Evolutionary conservation across 2,329 filamentous ascomycete genomes (phyloP).

Genomic region (Diaporthe eres): DNA sequence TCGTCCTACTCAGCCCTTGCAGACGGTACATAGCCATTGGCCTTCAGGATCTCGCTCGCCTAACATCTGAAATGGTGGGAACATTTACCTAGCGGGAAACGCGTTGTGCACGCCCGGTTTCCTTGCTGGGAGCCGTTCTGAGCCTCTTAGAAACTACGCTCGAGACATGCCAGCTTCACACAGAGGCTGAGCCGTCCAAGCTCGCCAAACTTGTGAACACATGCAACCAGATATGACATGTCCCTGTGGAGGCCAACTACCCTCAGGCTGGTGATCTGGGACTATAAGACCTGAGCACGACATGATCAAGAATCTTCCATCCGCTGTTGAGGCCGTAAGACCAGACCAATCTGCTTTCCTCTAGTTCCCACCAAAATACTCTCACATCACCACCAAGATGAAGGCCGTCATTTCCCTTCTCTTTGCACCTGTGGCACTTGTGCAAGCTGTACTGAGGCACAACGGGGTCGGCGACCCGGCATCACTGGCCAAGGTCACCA

Average conservation of each 20-base stretch:
- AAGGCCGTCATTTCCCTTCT: slow-evolving; percentile 14
- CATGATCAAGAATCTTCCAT: slow-evolving; percentile 2
- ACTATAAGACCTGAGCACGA: slow-evolving; percentile 39
- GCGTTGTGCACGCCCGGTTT: neutral
- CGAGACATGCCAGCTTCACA: slow-evolving; percentile 1
- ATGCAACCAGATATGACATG: slow-evolving; percentile 10
- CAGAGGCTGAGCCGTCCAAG: neutral
- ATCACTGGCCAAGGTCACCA: neutral
- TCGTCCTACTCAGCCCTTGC: slow-evolving; percentile 31
- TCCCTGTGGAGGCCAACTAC: neutral
- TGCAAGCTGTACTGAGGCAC: neutral
- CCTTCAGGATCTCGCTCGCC: slow-evolving; percentile 2
- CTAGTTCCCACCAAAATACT: neutral
- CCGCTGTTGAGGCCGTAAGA: no score
- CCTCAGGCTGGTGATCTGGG: neutral
- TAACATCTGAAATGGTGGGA: slow-evolving; percentile 13
- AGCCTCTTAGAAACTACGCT: neutral
- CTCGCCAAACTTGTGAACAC: slow-evolving; percentile 8
- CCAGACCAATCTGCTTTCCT: neutral
- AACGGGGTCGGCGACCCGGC: neutral
- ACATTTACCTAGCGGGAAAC: neutral
- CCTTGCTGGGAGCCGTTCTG: neutral
- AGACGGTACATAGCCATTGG: neutral
- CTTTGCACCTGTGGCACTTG: slow-evolving; percentile 19
- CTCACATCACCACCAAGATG: slow-evolving; percentile 13